Percentiles rank a stretch among this genome's conserved stretches.
Evolutionary conservation across 169 alveolate species (phyloP).

Genomic region (Perkinsus marinus): DNA sequence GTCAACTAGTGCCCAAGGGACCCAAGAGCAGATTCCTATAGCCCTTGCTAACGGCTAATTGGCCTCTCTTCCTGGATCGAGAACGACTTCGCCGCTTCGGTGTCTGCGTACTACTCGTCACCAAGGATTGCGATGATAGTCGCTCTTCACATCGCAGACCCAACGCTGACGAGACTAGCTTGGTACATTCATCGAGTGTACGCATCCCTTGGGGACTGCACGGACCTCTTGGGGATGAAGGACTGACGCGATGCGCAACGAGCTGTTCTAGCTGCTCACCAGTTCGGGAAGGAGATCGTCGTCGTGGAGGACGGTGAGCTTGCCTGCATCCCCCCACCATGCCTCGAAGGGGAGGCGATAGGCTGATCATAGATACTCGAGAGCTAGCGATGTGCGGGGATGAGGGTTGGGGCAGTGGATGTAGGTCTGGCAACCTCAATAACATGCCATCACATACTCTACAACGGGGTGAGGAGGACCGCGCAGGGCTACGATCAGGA

Average conservation of each 20-base stretch:
- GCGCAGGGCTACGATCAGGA: neutral
- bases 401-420: neutral
- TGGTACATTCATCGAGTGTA: too few relatives aligned
- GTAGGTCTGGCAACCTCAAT: neutral
- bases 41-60: neutral
- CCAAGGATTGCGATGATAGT: neutral
- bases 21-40: neutral
- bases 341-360: neutral
- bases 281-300: too few relatives aligned
- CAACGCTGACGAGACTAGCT: too few relatives aligned
- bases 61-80: neutral
- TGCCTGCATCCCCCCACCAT: too few relatives aligned
- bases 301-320: too few relatives aligned
- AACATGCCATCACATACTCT: neutral
- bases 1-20: neutral
- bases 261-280: too few relatives aligned
- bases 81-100: neutral
- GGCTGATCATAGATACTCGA: neutral
- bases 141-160: too few relatives aligned
- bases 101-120: neutral
- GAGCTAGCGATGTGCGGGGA: neutral
- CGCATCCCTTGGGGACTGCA: too few relatives aligned
- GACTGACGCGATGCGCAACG: too few relatives aligned
- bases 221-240: too few relatives aligned
- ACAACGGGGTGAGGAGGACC: neutral